phyloP scores from a whole-genome alignment of 2,329 filamentous ascomycete species.

The Colletotrichum simmondsii region DNA sequence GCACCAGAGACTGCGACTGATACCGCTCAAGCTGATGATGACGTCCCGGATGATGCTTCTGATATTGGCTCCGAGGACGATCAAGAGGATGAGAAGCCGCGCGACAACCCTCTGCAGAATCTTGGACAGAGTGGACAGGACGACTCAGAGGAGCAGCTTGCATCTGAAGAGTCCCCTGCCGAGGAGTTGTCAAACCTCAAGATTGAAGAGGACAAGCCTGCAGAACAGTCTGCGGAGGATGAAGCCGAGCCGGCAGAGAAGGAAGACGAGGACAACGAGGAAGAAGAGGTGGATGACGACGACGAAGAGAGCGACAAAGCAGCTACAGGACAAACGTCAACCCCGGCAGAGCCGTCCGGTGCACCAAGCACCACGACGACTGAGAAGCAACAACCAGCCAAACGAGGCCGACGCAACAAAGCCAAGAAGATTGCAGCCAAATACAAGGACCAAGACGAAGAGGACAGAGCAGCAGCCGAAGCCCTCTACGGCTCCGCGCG shows the following conservation, averaged over 20 bases:
- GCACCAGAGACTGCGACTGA: conserved; percentile 29
- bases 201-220: conserved; percentile 29
- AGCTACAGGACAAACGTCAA: conserved; percentile 19
- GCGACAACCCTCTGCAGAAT: conserved; percentile 52
- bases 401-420: conserved; percentile 83
- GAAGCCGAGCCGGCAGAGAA: conserved; percentile 36
- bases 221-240: conserved; percentile 33
- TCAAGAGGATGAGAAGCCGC: conserved; percentile 41
- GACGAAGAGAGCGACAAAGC: conserved; percentile 34
- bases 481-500: conserved; percentile 83
- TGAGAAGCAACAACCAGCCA: conserved; percentile 60
- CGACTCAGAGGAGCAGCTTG: conserved; percentile 40
- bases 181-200: conserved; percentile 29
- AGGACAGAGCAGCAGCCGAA: conserved; percentile 87
- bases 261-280: conserved; percentile 38
- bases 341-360: conserved; percentile 12
- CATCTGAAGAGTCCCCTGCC: conserved; percentile 35
- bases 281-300: conserved; percentile 36
- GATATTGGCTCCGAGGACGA: conserved; percentile 49
- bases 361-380: conserved; percentile 41
- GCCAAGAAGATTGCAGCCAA: conserved; percentile 89
- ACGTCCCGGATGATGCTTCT: conserved; percentile 44
- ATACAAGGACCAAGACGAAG: conserved; percentile 94
- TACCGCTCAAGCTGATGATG: conserved; percentile 41
- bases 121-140: conserved; percentile 39